Evolutionary conservation across 164 flowering plant species (phyloP), one percentile per base, ranked within the genome.

Genomic region (Magnolia sinica): DNA sequence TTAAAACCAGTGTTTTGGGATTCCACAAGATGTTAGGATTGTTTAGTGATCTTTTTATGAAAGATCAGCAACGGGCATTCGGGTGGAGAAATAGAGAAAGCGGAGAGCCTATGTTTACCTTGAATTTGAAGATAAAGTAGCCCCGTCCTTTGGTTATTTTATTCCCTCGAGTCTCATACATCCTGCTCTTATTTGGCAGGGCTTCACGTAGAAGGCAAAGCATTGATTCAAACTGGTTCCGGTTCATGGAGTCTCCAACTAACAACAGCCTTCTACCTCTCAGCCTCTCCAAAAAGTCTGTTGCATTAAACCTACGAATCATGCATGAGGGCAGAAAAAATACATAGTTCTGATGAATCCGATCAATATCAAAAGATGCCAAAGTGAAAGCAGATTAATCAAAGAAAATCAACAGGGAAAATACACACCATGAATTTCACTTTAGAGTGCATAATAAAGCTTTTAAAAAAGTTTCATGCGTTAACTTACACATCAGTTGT

Each of bases 241-340:
- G 85, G 85, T 93, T 96, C 97, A 96, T 89, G 50, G 99, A 96
- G 76, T 96, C 99, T 71, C 99, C 99, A 75, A 96, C 93, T 64
- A 93, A 88, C 93, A 92, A 84, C 77, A 96, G 81, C 85, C 87
- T 87, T 84, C 92, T 96, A 79, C 96, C 97, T 76, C 94, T 87
- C n/a, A 96, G 78, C 78, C 89, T 90, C 85, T 70, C 86, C 91
- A 96, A 84, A 82, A 93, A 92, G 87, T 90, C 95, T 78, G 92
- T 86, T 64, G 93, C 94, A 86, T 90, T 91, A 80, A 92, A 92
- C 90, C 99, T 95, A 85, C 79, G 61, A 77, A 76, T 68, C 22
- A 75, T 73, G 64, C 71, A 81, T 73, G 76, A 75, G 78, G 81
- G 23, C 23, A 79, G 73, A 71, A 70, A 77, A 81, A 72, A 19